Conservation (phyloP, 2,329 filamentous ascomycete genomes). For the Dendrostoma leiphaemia region DNA sequence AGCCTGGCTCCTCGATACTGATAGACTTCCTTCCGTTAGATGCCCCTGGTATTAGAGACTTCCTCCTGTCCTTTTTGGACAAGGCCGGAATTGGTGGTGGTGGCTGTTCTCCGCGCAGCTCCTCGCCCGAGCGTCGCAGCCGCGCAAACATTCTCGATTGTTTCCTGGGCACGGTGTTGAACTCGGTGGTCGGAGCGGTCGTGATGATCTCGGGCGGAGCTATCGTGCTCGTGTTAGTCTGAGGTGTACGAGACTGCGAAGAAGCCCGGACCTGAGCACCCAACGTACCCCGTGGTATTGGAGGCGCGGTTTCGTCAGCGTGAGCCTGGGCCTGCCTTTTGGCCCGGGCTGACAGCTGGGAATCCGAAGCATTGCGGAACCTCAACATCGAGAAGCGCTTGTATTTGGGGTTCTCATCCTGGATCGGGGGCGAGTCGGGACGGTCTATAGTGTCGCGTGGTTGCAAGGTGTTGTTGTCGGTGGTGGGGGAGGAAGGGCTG, state of each 20-base stretch:
- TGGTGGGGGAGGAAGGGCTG: constrained; percentile 26
- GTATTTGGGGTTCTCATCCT: constrained; percentile 55
- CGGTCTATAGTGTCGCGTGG: constrained; percentile 29
- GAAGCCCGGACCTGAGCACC: neutral
- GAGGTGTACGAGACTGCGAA: neutral
- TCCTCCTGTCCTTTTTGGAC: constrained; percentile 40
- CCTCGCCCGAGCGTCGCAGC: constrained; percentile 51
- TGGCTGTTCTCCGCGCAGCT: constrained; percentile 35
- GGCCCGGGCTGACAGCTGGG: constrained; percentile 75
- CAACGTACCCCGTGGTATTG: constrained; percentile 54
- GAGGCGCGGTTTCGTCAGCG: constrained; percentile 53
- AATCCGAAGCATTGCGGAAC: constrained; percentile 90
- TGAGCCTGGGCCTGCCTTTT: constrained; percentile 57
- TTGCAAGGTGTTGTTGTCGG: constrained; percentile 20
- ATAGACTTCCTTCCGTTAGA: constrained; percentile 43
- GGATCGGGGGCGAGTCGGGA: constrained; percentile 48
- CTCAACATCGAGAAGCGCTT: constrained; percentile 70
- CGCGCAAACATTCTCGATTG: constrained; percentile 52
- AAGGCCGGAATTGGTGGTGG: constrained; percentile 24
- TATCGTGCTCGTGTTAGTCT: constrained; percentile 31
- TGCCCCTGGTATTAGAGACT: constrained; percentile 34
- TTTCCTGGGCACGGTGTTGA: constrained; percentile 53
- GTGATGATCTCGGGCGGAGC: constrained; percentile 75
- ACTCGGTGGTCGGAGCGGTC: constrained; percentile 77
- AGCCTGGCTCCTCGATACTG: constrained; percentile 64